Evolutionary conservation across 306 rosid genomes (phyloP).

Genomic region (Neltuma alba): DNA sequence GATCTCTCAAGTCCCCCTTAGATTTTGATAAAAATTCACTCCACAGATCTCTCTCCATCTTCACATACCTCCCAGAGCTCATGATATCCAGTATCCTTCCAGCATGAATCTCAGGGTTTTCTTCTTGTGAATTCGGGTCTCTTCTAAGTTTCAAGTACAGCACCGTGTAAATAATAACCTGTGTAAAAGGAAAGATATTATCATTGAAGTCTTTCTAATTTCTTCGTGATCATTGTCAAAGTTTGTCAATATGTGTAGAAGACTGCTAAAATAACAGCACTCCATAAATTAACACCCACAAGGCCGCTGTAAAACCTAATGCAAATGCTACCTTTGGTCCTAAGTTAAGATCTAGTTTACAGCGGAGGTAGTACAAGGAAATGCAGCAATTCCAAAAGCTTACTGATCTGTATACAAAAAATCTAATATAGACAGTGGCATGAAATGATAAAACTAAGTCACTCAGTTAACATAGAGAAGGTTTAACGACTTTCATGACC

Average conservation of each 20-base stretch:
- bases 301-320: background rate
- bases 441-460: background rate
- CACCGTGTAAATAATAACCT: constrained; percentile 69
- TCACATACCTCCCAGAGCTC: constrained; percentile 49
- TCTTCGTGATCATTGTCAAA: background rate
- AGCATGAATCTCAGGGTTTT: constrained; percentile 56
- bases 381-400: background rate
- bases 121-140: constrained; percentile 37
- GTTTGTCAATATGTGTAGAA: background rate
- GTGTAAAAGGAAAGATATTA: constrained; percentile 34
- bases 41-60: constrained; percentile 58
- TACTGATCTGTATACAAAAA: background rate
- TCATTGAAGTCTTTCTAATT: background rate
- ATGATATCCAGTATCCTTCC: constrained; percentile 63
- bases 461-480: background rate
- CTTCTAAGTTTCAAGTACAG: constrained; percentile 63
- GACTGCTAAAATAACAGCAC: background rate
- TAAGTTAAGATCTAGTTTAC: no score
- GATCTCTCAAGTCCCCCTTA: constrained; percentile 68
- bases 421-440: background rate
- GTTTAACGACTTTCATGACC: background rate
- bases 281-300: background rate
- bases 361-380: no score
- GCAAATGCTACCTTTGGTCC: no score
- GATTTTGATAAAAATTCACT: constrained; percentile 55